Conservation (phyloP, 2,329 filamentous ascomycete species). For the Gremmenia infestans region DNA sequence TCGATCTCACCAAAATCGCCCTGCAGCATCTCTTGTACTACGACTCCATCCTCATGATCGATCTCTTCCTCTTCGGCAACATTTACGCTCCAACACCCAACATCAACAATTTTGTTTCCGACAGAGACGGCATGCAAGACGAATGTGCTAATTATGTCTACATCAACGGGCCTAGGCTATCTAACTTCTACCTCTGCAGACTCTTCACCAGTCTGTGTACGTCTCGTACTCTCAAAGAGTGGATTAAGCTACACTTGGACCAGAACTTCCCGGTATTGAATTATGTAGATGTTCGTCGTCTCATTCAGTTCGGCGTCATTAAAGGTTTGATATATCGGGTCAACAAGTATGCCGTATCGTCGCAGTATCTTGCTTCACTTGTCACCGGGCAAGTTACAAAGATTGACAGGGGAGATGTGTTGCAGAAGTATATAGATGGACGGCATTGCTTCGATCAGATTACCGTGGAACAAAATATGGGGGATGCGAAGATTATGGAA, state of each 20-base stretch:
- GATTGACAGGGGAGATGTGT: slow-evolving; percentile 36
- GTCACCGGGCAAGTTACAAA: slow-evolving; percentile 20
- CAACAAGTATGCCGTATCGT: slow-evolving; percentile 80
- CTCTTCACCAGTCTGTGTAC: slow-evolving; percentile 83
- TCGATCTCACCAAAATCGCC: slow-evolving; percentile 79
- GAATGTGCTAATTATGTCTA: slow-evolving; percentile 82
- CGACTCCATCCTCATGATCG: slow-evolving; percentile 81
- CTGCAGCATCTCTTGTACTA: slow-evolving; percentile 90
- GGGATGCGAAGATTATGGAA: slow-evolving; percentile 65
- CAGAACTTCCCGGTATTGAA: slow-evolving; percentile 59
- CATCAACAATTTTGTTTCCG: slow-evolving; percentile 73
- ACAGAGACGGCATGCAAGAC: slow-evolving; percentile 69
- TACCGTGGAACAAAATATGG: slow-evolving; percentile 68
- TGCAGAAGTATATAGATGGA: slow-evolving; percentile 69
- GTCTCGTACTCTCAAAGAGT: slow-evolving; percentile 79
- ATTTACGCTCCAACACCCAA: slow-evolving; percentile 81
- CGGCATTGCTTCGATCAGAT: slow-evolving; percentile 77
- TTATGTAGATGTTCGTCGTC: slow-evolving; percentile 79
- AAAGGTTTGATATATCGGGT: slow-evolving; percentile 92
- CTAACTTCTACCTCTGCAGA: slow-evolving; percentile 65
- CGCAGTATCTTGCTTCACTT: slow-evolving; percentile 50
- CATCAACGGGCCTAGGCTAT: slow-evolving; percentile 33
- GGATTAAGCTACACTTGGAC: slow-evolving; percentile 71
- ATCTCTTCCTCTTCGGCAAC: slow-evolving; percentile 90
- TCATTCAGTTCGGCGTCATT: slow-evolving; percentile 94